A percentile compares a stretch with the other conserved stretches of the same genome.
phyloP scores from a whole-genome alignment of 2,329 filamentous ascomycete species.

The Chaetomiaceae sp. region DNA sequence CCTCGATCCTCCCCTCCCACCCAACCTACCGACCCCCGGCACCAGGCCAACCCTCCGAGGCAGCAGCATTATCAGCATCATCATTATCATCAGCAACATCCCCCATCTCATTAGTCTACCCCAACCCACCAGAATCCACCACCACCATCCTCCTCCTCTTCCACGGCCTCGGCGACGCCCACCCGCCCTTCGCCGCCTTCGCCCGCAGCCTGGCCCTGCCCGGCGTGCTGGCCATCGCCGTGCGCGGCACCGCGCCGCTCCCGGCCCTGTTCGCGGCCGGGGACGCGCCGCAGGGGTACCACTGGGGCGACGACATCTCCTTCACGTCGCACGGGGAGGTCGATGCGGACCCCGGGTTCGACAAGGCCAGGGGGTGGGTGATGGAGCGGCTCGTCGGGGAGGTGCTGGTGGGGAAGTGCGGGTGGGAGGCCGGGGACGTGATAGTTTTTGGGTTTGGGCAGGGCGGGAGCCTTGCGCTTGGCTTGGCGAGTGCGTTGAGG shows the following conservation, averaged over 20 bases:
- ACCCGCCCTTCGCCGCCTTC: conserved; percentile 61
- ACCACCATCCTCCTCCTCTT: conserved; percentile 76
- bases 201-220: conserved; percentile 67
- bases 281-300: conserved; percentile 38
- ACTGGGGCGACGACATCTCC: conserved; percentile 65
- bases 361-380: conserved; percentile 44
- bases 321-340: conserved; percentile 50
- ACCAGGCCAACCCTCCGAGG: conserved; percentile 35
- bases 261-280: conserved; percentile 56
- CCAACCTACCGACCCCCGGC: conserved; percentile 31
- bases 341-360: conserved; percentile 60
- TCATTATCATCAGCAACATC: too few relatives aligned
- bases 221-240: conserved; percentile 69
- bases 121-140: conserved; percentile 51
- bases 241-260: conserved; percentile 66
- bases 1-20: conserved; percentile 35
- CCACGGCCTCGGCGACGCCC: conserved; percentile 46
- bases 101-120: conserved; percentile 10
- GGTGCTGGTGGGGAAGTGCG: conserved; percentile 51
- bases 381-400: conserved; percentile 48
- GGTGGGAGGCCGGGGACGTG: conserved; percentile 57
- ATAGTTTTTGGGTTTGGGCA: conserved; percentile 65
- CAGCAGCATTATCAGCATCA: too few relatives aligned
- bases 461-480: conserved; percentile 58
- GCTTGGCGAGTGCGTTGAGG: conserved; percentile 20